Base-by-base conservation (phyloP, 306 rosid genomes). In the Myrica gale region DNA sequence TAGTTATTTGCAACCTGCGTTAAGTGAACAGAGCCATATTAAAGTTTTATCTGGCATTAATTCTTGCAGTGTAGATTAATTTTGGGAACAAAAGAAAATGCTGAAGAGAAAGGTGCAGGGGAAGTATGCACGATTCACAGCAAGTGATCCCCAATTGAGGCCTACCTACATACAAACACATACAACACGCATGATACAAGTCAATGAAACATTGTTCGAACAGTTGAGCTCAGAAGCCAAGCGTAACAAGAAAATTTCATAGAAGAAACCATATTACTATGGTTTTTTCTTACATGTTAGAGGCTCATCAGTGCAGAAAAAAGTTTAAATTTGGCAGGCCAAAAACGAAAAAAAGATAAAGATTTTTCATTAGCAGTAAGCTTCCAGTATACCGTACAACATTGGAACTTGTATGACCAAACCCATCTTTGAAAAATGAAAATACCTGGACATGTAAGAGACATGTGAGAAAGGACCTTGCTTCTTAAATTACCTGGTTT, bases 1-100 rank as follows among this genome's bases (percentile, higher is more conserved):
- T 80, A 69, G 87, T 92, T 95, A 13, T 72, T 69, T 9, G 84
- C 87, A 52, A 89, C 97, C 98, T 90, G 80, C 62, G 74, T 41
- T 7, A 23, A 65, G 41, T 9, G 1, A 42, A 43, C 16, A 41
- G 12, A 6, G 16, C 37, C 48, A 19, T 32, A 3, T n/a, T 65
- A 13, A 42, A 42, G 17, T 5, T 41, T 10, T 42, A 48, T 15
- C 53, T 48, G 16, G 16, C 16, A 1, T 48, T 48, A 48, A 15
- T 15, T 48, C 15, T 48, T 48, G 10, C 53, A 48, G 13, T 5
- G 13, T 48, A 48, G 13, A 48, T 48, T 19, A 45, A 48, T 2
- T 48, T 15, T 11, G 4, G 53, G 62, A 54, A 68, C 51, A 48
- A 48, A 11, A 0, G 11, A 11, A 5, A 48, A 11, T 48, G 16